These are phyloP conservation scores for Delitschia confertaspora DNA, from an alignment of 495 filamentous ascomycete genomes.

Conservation along the genomic window DNA sequence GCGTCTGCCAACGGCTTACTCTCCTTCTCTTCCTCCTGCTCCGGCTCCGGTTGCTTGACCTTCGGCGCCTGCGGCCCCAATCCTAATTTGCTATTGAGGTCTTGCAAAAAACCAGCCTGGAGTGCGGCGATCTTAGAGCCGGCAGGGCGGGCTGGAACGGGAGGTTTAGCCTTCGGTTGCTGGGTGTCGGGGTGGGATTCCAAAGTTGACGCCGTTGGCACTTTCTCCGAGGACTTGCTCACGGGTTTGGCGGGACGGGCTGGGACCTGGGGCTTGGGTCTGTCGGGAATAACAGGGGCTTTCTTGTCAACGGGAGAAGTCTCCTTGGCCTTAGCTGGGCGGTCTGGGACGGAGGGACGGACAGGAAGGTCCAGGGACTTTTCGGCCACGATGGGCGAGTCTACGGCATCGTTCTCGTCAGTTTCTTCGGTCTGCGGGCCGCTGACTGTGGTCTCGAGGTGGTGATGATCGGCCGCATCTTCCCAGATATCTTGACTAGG, in stretches of 20 bases:
- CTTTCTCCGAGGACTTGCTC: constrained; percentile 27
- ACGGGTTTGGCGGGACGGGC: constrained; percentile 54
- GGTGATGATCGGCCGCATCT: constrained; percentile 76
- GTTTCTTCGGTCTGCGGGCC: constrained; percentile 45
- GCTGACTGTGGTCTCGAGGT: constrained; percentile 70
- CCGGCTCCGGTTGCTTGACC: constrained; percentile 48
- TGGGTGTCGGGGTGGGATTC: constrained; percentile 14
- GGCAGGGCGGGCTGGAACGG: constrained; percentile 68
- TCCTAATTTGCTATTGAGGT: constrained; percentile 77
- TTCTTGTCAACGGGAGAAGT: constrained; percentile 34
- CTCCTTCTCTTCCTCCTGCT: constrained; percentile 49
- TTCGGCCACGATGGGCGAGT: constrained; percentile 10
- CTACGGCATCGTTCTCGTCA: constrained; percentile 21
- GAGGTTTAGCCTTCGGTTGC: constrained; percentile 34
- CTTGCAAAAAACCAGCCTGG: constrained; percentile 81
- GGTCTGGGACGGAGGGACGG: constrained; percentile 14
- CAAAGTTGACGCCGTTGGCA: constrained; percentile 8
- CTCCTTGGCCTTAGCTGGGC: constrained; percentile 32
- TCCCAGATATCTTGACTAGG: constrained; percentile 97
- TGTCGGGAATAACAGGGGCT: constrained; percentile 44
- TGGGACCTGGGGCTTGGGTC: constrained; percentile 77
- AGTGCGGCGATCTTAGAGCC: constrained; percentile 84
- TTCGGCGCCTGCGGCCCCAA: constrained; percentile 66
- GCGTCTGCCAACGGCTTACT: constrained; percentile 76
- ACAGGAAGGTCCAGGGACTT: constrained; percentile 5